These are phyloP conservation scores for Hypholoma sublateritium DNA, from an alignment of 768 basidiomycete genomes.

Conservation along the genomic window DNA sequence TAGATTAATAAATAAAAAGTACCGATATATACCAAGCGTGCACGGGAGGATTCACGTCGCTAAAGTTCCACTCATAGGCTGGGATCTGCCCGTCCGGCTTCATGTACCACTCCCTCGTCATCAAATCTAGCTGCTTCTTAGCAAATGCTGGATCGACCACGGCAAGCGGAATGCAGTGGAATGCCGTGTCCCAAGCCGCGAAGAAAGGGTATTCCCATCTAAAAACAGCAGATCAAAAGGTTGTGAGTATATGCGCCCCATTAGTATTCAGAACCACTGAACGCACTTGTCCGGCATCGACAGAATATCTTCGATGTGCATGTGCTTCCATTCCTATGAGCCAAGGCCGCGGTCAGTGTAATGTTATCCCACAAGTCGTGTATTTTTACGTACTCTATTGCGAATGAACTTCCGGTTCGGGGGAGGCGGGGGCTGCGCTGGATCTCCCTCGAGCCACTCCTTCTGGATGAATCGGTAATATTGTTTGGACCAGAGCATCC, in stretches of 20 bases:
- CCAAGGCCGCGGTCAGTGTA: not conserved
- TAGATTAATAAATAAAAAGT: not conserved
- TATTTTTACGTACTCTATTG: constrained; percentile 61
- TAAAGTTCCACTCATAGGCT: constrained; percentile 99
- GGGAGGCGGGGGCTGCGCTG: constrained; percentile 92
- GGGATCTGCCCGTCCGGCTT: constrained; percentile 99
- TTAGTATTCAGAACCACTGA: not conserved
- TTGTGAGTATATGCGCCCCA: constrained; percentile 4
- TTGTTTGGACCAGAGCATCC: constrained; percentile 99
- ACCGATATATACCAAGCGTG: constrained; percentile 78
- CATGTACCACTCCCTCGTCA: constrained; percentile 99
- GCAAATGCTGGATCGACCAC: constrained; percentile 94
- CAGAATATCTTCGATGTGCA: constrained; percentile 92
- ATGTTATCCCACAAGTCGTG: not conserved
- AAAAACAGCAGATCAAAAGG: not conserved
- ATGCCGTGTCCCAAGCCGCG: constrained; percentile 98
- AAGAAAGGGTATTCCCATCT: constrained; percentile 99
- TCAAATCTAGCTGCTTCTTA: constrained; percentile 94
- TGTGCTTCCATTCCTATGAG: constrained; percentile 87
- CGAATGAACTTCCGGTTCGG: constrained; percentile 82
- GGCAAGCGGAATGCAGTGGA: constrained; percentile 97
- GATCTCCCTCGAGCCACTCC: constrained; percentile 95
- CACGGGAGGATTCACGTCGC: constrained; percentile 97
- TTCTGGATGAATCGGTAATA: constrained; percentile 95
- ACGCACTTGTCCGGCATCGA: constrained; percentile 98